A percentile compares a stretch with the other conserved stretches of the same genome.
Conservation (phyloP, 805 yeast genomes). For the Lachancea nothofagi region DNA sequence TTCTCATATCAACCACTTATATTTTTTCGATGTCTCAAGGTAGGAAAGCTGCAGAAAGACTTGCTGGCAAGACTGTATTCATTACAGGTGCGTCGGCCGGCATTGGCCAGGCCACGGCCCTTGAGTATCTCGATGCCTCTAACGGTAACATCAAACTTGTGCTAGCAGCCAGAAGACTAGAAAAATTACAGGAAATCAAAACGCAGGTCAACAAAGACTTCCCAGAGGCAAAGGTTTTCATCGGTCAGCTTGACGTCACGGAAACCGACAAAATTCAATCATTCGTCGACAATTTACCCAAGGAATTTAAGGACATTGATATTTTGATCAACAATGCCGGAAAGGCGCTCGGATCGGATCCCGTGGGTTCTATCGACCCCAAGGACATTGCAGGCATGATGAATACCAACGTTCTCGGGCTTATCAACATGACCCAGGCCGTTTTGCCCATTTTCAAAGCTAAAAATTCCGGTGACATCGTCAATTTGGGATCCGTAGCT, state of each 20-base stretch:
- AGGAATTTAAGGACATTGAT: constrained; percentile 58
- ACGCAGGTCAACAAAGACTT: constrained; percentile 42
- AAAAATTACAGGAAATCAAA: constrained; percentile 48
- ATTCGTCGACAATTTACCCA: constrained; percentile 51
- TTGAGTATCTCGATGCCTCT: constrained; percentile 73
- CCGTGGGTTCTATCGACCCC: constrained; percentile 61
- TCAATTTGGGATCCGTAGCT: constrained; percentile 71
- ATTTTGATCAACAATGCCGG: constrained; percentile 71
- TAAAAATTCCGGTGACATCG: constrained; percentile 67
- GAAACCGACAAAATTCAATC: constrained; percentile 44
- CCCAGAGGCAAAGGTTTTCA: constrained; percentile 42
- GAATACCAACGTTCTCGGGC: constrained; percentile 81
- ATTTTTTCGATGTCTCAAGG: constrained; percentile 54
- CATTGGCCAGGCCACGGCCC: constrained; percentile 88
- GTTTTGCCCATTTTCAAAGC: constrained; percentile 65
- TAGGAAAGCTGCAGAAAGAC: constrained; percentile 67
- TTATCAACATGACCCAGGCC: constrained; percentile 78
- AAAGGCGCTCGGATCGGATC: constrained; percentile 72
- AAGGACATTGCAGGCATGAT: constrained; percentile 70
- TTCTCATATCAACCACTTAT: background rate
- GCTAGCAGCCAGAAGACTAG: constrained; percentile 73
- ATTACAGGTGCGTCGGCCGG: constrained; percentile 98
- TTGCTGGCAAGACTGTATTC: constrained; percentile 71
- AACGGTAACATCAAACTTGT: constrained; percentile 65
- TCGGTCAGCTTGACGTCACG: constrained; percentile 53